These are phyloP conservation scores for Populus trichocarpa DNA, from an alignment of 441 rosid species.

Conservation along the genomic window DNA sequence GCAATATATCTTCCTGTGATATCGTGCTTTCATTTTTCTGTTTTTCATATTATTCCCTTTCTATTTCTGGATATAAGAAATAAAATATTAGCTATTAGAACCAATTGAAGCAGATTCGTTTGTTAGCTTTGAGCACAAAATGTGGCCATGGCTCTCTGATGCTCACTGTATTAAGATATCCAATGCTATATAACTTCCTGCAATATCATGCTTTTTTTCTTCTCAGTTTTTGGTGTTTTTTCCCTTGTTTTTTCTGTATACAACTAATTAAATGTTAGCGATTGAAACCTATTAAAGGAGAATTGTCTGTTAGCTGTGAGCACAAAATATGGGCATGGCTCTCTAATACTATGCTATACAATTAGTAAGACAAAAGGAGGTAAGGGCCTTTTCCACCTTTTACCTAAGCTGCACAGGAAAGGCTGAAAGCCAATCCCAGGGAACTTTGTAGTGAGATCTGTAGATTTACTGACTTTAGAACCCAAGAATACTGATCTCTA, in stretches of 20 bases:
- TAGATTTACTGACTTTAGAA: not conserved
- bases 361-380: not conserved
- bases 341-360: not conserved
- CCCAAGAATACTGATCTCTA: not conserved
- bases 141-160: not conserved
- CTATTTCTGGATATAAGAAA: not conserved
- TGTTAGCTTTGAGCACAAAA: not conserved
- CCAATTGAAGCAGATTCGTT: not conserved
- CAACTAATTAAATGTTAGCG: not conserved
- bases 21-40: not conserved
- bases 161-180: not conserved
- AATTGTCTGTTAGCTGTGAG: not conserved
- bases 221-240: too few relatives aligned
- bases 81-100: not conserved
- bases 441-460: not conserved
- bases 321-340: not conserved
- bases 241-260: not conserved
- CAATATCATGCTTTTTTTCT: not conserved
- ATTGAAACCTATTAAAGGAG: conserved; percentile 2
- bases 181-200: not conserved
- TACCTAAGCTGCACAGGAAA: not conserved
- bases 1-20: not conserved
- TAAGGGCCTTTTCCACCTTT: not conserved
- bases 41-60: not conserved
- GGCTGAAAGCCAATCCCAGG: not conserved